Evolutionary conservation across 805 yeast species (phyloP).

Genomic region (Ogataea neopini): DNA sequence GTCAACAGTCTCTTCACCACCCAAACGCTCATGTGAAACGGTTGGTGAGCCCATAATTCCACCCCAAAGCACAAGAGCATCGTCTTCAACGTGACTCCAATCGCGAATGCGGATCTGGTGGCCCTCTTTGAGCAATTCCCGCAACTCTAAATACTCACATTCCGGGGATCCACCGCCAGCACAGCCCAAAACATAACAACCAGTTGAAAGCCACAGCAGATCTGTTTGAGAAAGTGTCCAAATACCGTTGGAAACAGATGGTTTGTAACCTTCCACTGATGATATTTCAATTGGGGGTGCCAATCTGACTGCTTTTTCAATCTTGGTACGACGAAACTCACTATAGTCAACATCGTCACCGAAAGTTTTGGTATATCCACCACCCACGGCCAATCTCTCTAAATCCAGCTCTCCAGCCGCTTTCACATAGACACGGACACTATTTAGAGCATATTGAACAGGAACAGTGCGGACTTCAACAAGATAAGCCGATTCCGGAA

Average conservation of each 20-base stretch:
- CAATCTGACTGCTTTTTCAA: slow-evolving; percentile 7
- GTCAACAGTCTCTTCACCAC: slow-evolving; percentile 38
- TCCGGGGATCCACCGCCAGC: slow-evolving; percentile 56
- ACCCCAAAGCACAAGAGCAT: slow-evolving; percentile 34
- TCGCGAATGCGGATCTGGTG: slow-evolving; percentile 29
- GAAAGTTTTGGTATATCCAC: neutral
- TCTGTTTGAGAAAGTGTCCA: slow-evolving; percentile 44
- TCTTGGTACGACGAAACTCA: slow-evolving; percentile 5
- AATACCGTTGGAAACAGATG: slow-evolving; percentile 27
- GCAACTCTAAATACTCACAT: slow-evolving; percentile 36
- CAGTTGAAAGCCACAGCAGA: slow-evolving; percentile 43
- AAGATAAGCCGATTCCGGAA: slow-evolving; percentile 24
- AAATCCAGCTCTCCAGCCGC: slow-evolving; percentile 47
- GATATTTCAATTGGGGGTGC: slow-evolving; percentile 21
- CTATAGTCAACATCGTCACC: neutral
- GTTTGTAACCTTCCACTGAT: slow-evolving; percentile 31
- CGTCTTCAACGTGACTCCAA: slow-evolving; percentile 11
- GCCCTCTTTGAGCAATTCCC: slow-evolving; percentile 37
- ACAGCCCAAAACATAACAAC: slow-evolving; percentile 46
- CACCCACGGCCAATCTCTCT: slow-evolving; percentile 4
- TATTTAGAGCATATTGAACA: slow-evolving; percentile 34
- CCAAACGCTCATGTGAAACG: slow-evolving; percentile 43
- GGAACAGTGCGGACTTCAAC: slow-evolving; percentile 29
- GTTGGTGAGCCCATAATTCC: slow-evolving; percentile 49
- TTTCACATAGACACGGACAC: slow-evolving; percentile 38